Percentiles rank a stretch among this genome's conserved stretches.
Evolutionary conservation across 345 rosid species (phyloP).

Genomic region (Acer saccharum): DNA sequence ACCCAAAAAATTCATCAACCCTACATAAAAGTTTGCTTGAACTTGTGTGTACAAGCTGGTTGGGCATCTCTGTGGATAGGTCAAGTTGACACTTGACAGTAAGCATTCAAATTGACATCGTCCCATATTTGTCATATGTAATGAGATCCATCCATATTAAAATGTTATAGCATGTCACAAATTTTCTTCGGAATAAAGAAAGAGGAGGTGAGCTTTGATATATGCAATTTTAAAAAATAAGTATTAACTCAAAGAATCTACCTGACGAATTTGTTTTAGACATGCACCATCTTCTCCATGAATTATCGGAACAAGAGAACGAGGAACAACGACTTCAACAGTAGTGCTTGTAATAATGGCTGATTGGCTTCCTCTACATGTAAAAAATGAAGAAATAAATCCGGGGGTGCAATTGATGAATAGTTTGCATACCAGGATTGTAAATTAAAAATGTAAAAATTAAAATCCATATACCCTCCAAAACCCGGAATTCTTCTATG

Average conservation of each 20-base stretch:
- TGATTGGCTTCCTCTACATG: constrained; percentile 45
- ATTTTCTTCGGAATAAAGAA: too few relatives aligned
- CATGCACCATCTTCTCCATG: constrained; percentile 78
- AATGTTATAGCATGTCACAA: background rate
- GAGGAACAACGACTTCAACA: constrained; percentile 76
- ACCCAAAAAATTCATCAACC: background rate
- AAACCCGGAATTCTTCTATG: constrained; percentile 54
- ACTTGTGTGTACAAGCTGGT: background rate
- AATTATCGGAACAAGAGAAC: constrained; percentile 61
- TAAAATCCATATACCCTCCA: constrained; percentile 48
- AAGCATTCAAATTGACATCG: too few relatives aligned
- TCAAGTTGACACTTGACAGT: background rate
- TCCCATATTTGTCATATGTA: background rate
- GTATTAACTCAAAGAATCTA: constrained; percentile 19
- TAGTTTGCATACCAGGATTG: constrained; percentile 2
- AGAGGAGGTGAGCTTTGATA: background rate
- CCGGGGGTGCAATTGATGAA: constrained; percentile 8
- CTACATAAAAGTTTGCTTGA: background rate
- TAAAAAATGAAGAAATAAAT: background rate
- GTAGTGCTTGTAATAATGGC: constrained; percentile 71
- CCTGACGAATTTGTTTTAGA: constrained; percentile 73
- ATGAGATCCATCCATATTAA: background rate
- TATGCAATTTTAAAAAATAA: background rate
- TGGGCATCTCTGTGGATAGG: background rate
- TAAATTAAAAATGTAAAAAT: background rate